Percentiles rank a stretch among this genome's conserved stretches.
These are phyloP conservation scores for Echinosophora koreensis DNA, from an alignment of 306 rosid species.

Conservation along the genomic window DNA sequence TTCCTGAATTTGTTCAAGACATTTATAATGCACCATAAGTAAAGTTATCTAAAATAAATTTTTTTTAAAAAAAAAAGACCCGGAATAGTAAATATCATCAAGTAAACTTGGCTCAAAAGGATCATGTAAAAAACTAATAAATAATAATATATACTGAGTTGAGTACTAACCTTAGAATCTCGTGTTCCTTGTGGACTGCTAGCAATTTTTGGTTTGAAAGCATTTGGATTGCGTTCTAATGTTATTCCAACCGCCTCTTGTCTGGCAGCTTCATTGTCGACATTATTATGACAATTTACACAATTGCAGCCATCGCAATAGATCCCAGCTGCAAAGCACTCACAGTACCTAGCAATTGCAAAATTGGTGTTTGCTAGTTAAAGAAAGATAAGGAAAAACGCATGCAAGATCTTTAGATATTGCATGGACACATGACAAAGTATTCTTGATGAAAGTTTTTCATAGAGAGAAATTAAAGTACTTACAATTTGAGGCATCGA, in stretches of 20 bases:
- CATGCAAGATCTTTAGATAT: conserved; percentile 26
- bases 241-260: conserved; percentile 68
- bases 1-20: conserved; percentile 59
- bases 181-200: conserved; percentile 70
- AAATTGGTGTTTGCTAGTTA: conserved; percentile 33
- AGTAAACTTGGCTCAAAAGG: conserved; percentile 36
- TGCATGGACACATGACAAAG: conserved; percentile 11
- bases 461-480: conserved; percentile 28
- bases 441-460: conserved; percentile 25
- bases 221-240: conserved; percentile 84
- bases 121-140: background rate
- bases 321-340: conserved; percentile 84
- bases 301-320: conserved; percentile 86
- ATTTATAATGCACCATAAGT: conserved; percentile 40
- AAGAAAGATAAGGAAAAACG: conserved; percentile 17
- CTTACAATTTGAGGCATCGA: conserved; percentile 94
- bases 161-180: conserved; percentile 59
- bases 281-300: conserved; percentile 72
- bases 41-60: conserved; percentile 29
- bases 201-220: conserved; percentile 81
- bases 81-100: conserved; percentile 23
- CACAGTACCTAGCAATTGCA: conserved; percentile 75
- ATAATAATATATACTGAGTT: conserved; percentile 21
- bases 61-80: conserved; percentile 10
- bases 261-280: conserved; percentile 76